phyloP scores from a whole-genome alignment of 169 alveolate genomes.

The Plasmodium coatneyi region DNA sequence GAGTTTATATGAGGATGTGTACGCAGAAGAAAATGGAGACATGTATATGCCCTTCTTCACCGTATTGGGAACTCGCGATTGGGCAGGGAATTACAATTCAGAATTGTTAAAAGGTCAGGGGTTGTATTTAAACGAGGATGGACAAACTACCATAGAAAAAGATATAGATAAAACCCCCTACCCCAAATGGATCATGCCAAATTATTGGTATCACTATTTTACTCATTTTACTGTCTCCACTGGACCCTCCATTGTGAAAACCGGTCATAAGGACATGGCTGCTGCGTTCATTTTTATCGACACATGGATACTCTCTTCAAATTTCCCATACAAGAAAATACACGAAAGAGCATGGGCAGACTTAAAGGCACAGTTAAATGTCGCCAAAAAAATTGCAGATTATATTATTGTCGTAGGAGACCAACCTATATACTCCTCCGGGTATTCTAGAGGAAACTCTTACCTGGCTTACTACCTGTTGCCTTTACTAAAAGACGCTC shows the following conservation, averaged over 20 bases:
- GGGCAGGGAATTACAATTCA: conserved; percentile 89
- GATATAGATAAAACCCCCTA: conserved; percentile 64
- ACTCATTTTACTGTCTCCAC: conserved; percentile 88
- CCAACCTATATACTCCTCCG: conserved; percentile 91
- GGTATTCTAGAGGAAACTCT: conserved; percentile 90
- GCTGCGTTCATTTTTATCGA: conserved; percentile 90
- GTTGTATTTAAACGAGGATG: conserved; percentile 76
- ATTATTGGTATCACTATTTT: conserved; percentile 92
- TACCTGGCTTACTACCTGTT: conserved; percentile 84
- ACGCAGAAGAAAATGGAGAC: conserved; percentile 84
- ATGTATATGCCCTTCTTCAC: conserved; percentile 89
- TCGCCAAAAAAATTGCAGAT: conserved; percentile 88
- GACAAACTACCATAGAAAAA: conserved; percentile 53
- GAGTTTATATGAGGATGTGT: conserved; percentile 83
- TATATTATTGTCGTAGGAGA: conserved; percentile 92
- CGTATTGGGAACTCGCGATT: conserved; percentile 90
- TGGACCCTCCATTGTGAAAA: conserved; percentile 77
- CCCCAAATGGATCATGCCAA: conserved; percentile 93
- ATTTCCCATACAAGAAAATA: conserved; percentile 89
- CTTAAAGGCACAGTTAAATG: conserved; percentile 87
- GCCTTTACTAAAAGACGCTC: conserved; percentile 89
- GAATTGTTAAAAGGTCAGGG: conserved; percentile 84
- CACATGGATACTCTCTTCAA: conserved; percentile 90
- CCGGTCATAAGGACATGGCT: conserved; percentile 88
- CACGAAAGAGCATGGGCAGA: conserved; percentile 90